These are phyloP conservation scores for Aspergillus luchuensis DNA, from an alignment of 2,329 filamentous ascomycete genomes.

Conservation along the genomic window DNA sequence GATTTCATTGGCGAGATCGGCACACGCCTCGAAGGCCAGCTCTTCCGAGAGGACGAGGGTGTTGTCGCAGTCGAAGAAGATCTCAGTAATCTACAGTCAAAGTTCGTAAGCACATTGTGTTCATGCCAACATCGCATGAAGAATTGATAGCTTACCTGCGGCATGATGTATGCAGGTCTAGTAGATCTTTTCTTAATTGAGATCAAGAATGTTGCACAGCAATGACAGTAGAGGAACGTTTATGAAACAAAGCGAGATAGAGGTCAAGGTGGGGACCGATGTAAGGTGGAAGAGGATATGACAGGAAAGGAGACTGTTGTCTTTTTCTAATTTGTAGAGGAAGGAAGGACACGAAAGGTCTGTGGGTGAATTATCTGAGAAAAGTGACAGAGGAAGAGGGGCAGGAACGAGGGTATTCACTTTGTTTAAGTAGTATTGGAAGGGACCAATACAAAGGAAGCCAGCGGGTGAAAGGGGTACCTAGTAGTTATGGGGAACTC, in stretches of 20 bases:
- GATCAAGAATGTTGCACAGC: neutral
- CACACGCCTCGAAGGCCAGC: slow-evolving; percentile 87
- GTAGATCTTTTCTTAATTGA: neutral
- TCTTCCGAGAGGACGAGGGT: slow-evolving; percentile 90
- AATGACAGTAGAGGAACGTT: neutral
- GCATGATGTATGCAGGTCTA: slow-evolving; percentile 29
- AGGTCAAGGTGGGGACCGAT: neutral
- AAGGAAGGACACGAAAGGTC: neutral
- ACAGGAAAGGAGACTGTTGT: neutral
- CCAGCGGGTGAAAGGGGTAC: neutral
- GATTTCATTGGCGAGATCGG: slow-evolving; percentile 85
- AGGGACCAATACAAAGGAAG: neutral
- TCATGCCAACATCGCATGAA: neutral
- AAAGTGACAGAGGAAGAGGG: neutral
- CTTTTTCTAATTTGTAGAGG: neutral
- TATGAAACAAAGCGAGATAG: slow-evolving; percentile 6
- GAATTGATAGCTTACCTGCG: slow-evolving; percentile 33
- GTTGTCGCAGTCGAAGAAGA: slow-evolving; percentile 80
- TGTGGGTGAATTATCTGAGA: neutral
- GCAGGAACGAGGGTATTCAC: neutral
- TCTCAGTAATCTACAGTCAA: slow-evolving; percentile 61
- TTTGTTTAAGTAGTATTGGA: slow-evolving; percentile 1
- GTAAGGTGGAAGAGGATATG: neutral
- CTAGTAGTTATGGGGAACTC: neutral
- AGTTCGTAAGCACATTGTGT: slow-evolving; percentile 18